A percentile compares a stretch with the other conserved stretches of the same genome.
phyloP scores from a whole-genome alignment of 106 monocot genomes.

The Acorus gramineus region DNA sequence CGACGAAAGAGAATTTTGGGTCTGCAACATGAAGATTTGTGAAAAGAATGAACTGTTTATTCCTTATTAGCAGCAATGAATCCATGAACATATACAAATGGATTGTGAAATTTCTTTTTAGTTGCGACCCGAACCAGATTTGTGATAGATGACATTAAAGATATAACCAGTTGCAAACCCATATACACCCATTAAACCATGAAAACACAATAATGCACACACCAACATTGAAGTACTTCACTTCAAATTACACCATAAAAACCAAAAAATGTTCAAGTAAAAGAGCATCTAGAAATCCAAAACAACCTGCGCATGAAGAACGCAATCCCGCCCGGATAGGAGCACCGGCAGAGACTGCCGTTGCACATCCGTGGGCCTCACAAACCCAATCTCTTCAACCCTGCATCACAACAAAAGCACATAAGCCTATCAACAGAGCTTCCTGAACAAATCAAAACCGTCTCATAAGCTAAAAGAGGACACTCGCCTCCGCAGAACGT shows the following conservation, averaged over 20 bases:
- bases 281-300: background rate
- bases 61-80: too few species aligned
- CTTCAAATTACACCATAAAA: background rate
- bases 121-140: too few species aligned
- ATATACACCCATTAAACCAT: too few species aligned
- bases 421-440: background rate
- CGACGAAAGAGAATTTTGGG: too few species aligned
- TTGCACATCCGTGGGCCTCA: conserved; percentile 55
- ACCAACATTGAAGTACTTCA: too few species aligned
- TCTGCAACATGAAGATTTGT: too few species aligned
- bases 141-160: too few species aligned
- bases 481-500: conserved; percentile 28
- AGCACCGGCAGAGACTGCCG: conserved; percentile 51
- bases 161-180: too few species aligned
- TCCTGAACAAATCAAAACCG: background rate
- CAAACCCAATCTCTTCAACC: conserved; percentile 51
- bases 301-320: conserved; percentile 66
- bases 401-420: conserved; percentile 13
- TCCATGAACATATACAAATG: too few species aligned
- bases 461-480: background rate
- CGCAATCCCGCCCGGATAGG: conserved; percentile 47
- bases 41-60: too few species aligned
- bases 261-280: background rate
- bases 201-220: too few species aligned
- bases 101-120: too few species aligned